A percentile compares a stretch with the other conserved stretches of the same genome.
These are phyloP conservation scores for Trypanosoma rangeli DNA, from an alignment of 208 protist genomes.

Conservation along the genomic window DNA sequence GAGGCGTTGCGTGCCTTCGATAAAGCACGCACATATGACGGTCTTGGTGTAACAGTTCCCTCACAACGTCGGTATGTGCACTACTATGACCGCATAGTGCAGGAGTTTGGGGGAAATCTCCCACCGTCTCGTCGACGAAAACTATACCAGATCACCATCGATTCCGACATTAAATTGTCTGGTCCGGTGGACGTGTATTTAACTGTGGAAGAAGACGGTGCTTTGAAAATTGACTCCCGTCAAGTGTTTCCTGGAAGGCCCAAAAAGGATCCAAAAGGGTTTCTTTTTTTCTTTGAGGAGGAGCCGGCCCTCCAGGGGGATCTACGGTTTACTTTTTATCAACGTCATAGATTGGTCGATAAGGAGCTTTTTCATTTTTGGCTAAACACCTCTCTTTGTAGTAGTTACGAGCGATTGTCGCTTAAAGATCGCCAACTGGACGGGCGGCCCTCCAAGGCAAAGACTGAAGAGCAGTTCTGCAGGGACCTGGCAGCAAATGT, in stretches of 20 bases:
- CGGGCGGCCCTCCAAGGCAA: conserved; percentile 9
- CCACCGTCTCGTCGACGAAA: conserved; percentile 17
- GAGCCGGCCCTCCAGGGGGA: conserved; percentile 29
- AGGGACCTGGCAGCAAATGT: conserved; percentile 18
- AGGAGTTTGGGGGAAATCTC: conserved; percentile 26
- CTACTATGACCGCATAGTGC: conserved; percentile 39
- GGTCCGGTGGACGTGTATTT: conserved; percentile 46
- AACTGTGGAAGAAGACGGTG: conserved; percentile 28
- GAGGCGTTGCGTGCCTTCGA: conserved; percentile 69
- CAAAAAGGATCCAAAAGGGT: conserved; percentile 21
- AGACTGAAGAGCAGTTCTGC: conserved; percentile 16
- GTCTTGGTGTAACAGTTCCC: conserved; percentile 86
- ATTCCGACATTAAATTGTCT: conserved; percentile 25
- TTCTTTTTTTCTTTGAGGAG: conserved; percentile 36
- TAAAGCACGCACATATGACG: conserved; percentile 54
- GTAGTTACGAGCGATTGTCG: conserved; percentile 22
- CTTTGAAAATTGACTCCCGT: conserved; percentile 43
- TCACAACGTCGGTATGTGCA: conserved; percentile 63
- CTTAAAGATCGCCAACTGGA: conserved; percentile 16
- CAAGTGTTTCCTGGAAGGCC: conserved; percentile 31
- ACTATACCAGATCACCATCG: conserved; percentile 25
- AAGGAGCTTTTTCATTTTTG: conserved; percentile 26
- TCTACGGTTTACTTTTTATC: conserved; percentile 38
- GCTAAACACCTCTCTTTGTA: conserved; percentile 25
- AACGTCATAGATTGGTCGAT: conserved; percentile 37